These are phyloP conservation scores for Trichocomaceae sp. DNA, from an alignment of 2,329 filamentous ascomycete genomes.

Conservation along the genomic window DNA sequence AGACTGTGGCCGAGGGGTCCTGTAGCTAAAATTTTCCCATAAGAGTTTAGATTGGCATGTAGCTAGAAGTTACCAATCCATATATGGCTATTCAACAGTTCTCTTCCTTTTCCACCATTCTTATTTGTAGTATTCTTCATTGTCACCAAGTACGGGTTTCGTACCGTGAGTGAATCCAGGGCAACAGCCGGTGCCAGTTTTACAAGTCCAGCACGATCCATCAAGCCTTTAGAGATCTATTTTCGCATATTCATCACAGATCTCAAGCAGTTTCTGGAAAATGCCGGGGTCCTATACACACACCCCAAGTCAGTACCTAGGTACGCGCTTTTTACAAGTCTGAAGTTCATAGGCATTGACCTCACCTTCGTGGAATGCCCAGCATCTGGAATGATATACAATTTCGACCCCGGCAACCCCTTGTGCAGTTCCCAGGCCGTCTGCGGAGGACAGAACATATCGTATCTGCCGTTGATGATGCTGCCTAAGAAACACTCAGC, in stretches of 20 bases:
- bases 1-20: conserved; percentile 41
- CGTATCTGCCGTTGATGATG: not conserved
- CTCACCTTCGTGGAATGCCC: not conserved
- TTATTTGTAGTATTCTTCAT: no score
- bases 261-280: not conserved
- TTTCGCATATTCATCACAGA: not conserved
- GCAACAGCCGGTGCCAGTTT: no score
- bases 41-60: no score
- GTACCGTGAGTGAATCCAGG: no score
- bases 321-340: not conserved
- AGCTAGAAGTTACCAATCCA: not conserved
- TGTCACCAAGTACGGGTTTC: no score
- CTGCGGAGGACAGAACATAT: not conserved
- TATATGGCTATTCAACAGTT: no score
- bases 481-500: not conserved
- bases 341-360: no score
- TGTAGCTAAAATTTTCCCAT: conserved; percentile 26
- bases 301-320: no score
- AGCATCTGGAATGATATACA: not conserved
- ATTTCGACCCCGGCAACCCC: not conserved
- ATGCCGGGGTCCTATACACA: not conserved
- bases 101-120: no score
- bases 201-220: no score
- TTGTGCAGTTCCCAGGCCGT: not conserved
- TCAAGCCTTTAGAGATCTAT: not conserved